Conservation (phyloP, 2,329 filamentous ascomycete genomes). For the Trematosphaeria pertusa region DNA sequence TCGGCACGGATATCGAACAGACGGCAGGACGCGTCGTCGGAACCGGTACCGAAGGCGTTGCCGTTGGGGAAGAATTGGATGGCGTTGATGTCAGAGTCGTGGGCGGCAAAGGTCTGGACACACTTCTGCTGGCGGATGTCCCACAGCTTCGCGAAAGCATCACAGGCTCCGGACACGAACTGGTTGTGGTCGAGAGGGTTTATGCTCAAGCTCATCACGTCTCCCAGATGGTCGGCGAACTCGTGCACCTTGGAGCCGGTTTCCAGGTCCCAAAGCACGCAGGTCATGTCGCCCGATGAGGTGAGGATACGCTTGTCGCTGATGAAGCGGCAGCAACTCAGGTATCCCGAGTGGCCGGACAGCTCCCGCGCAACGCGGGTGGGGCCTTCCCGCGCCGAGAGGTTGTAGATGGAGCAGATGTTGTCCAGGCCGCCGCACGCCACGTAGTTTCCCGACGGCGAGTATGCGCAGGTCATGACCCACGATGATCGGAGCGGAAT, state of each 20-base stretch:
- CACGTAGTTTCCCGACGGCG: slow-evolving; percentile 96
- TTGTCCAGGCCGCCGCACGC: slow-evolving; percentile 98
- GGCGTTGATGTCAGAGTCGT: slow-evolving; percentile 99
- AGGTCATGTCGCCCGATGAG: slow-evolving; percentile 99
- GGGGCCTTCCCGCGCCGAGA: slow-evolving; percentile 95
- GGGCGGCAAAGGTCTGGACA: slow-evolving; percentile 96
- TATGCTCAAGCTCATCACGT: slow-evolving; percentile 99
- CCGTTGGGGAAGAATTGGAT: slow-evolving; percentile 99
- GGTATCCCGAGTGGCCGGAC: slow-evolving; percentile 94
- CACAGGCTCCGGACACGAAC: slow-evolving; percentile 98
- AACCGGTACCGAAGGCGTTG: slow-evolving; percentile 97
- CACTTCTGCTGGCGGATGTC: slow-evolving; percentile 98
- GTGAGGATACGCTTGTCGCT: slow-evolving; percentile 98
- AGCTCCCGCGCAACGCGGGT: slow-evolving; percentile 95
- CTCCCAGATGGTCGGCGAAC: slow-evolving; percentile 96
- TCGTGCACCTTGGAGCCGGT: slow-evolving; percentile 96
- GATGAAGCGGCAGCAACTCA: slow-evolving; percentile 98
- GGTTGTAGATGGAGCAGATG: slow-evolving; percentile 99
- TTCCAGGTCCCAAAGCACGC: slow-evolving; percentile 99
- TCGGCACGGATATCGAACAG: slow-evolving; percentile 98
- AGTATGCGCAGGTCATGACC: slow-evolving; percentile 99
- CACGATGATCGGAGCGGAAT: slow-evolving; percentile 96
- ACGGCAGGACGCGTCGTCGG: slow-evolving; percentile 95
- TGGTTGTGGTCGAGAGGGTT: slow-evolving; percentile 99
- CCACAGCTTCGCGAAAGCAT: slow-evolving; percentile 98